Evolutionary conservation across 2,329 filamentous ascomycete species (phyloP).

Genomic region (Colletotrichum sp.): DNA sequence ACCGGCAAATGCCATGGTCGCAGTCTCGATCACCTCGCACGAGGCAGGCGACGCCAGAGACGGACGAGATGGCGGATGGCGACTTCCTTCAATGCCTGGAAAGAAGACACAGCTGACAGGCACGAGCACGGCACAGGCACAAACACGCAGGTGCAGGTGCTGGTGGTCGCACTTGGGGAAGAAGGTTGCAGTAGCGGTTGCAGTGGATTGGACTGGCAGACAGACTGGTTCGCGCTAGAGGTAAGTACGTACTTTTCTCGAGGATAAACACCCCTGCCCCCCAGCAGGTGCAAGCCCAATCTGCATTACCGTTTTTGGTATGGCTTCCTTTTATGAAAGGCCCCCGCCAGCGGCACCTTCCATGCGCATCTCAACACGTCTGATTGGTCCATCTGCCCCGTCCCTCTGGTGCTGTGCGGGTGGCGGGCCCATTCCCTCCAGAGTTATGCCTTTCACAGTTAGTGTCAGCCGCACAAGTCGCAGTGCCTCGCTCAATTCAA

Average conservation of each 20-base stretch:
- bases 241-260: neutral
- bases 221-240: slow-evolving; percentile 5
- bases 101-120: neutral
- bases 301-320: neutral
- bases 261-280: neutral
- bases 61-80: neutral
- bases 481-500: neutral
- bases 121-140: neutral
- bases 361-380: neutral
- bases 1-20: neutral
- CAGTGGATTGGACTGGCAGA: neutral
- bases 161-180: neutral
- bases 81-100: neutral
- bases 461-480: neutral
- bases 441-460: neutral
- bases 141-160: neutral
- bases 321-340: neutral
- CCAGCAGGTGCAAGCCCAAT: neutral
- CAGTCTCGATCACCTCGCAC: neutral
- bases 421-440: neutral
- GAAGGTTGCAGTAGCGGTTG: slow-evolving; percentile 22
- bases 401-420: neutral
- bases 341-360: neutral
- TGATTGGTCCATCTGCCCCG: slow-evolving; percentile 4
- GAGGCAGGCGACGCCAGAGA: neutral